A percentile compares a stretch with the other conserved stretches of the same genome.
These are phyloP conservation scores for Edaphochlamys debaryana DNA, from an alignment of 139 green algal genomes.

Conservation along the genomic window DNA sequence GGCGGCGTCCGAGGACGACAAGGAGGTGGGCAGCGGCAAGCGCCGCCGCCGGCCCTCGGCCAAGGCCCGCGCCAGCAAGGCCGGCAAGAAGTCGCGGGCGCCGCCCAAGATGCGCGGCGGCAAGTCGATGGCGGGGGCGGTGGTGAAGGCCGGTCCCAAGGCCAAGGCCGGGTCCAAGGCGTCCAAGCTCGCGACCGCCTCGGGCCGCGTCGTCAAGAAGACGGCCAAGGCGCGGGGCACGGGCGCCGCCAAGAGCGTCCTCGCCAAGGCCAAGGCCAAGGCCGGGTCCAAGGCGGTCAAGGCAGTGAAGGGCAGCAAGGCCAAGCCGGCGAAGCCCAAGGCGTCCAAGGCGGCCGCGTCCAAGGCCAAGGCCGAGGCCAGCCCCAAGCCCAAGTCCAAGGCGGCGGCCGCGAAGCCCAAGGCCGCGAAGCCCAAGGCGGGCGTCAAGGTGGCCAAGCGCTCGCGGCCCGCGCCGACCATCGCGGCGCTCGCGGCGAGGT, in stretches of 20 bases:
- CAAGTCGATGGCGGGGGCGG: background rate
- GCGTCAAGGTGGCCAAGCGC: background rate
- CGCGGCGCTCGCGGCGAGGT: background rate
- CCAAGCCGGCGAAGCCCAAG: background rate
- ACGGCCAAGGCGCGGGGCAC: background rate
- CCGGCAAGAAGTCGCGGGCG: background rate
- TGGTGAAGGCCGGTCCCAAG: background rate
- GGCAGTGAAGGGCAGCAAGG: background rate
- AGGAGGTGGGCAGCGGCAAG: background rate
- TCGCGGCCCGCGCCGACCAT: background rate
- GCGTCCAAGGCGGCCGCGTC: background rate
- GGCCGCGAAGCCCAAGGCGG: background rate
- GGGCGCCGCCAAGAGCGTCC: background rate
- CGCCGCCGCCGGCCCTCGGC: background rate
- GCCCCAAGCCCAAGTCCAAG: background rate
- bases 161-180: conserved; percentile 17
- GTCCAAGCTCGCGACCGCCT: background rate
- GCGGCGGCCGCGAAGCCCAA: background rate
- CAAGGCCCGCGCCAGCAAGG: background rate
- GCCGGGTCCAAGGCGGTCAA: background rate
- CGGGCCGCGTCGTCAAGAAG: background rate
- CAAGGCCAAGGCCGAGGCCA: background rate
- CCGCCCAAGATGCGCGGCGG: background rate
- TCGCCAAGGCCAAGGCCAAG: conserved; percentile 4
- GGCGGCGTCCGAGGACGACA: background rate